phyloP scores from a whole-genome alignment of 179 eudicot genomes.

The Patellifolia procumbens region DNA sequence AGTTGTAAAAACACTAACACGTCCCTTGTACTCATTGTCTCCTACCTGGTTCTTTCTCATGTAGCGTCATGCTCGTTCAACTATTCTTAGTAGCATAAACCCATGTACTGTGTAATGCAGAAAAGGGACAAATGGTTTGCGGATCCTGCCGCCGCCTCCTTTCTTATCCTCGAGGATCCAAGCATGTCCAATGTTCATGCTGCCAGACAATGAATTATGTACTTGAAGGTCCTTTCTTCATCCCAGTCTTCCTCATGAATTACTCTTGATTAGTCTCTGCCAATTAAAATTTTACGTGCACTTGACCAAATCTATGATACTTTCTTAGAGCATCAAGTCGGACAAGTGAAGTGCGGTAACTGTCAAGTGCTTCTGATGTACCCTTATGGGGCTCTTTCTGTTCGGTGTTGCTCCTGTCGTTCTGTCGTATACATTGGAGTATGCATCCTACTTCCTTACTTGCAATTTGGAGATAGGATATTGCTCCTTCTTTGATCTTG shows the following conservation, averaged over 20 bases:
- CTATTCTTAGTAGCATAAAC: not conserved
- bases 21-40: too few species aligned
- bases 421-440: conserved; percentile 75
- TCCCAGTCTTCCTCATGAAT: not conserved
- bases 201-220: conserved; percentile 81
- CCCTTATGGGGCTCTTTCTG: conserved; percentile 75
- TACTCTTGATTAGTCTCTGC: not conserved
- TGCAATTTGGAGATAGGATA: not conserved
- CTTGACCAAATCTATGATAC: conserved; percentile 1
- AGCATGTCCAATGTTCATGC: conserved; percentile 70
- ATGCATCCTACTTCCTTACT: conserved; percentile 29
- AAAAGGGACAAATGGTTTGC: conserved; percentile 85
- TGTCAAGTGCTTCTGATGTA: conserved; percentile 88
- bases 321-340: conserved; percentile 66
- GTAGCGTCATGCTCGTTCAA: not conserved
- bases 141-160: conserved; percentile 84
- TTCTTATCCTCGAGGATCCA: conserved; percentile 69
- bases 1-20: too few species aligned
- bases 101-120: conserved; percentile 37
- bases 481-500: not conserved
- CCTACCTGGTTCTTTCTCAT: too few species aligned
- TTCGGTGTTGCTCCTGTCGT: conserved; percentile 74
- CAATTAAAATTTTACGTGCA: not conserved
- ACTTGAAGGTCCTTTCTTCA: conserved; percentile 62
- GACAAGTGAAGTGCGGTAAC: conserved; percentile 81